phyloP scores from a whole-genome alignment of 371 early-diverging fungal species.

The Mucor saturninus region DNA sequence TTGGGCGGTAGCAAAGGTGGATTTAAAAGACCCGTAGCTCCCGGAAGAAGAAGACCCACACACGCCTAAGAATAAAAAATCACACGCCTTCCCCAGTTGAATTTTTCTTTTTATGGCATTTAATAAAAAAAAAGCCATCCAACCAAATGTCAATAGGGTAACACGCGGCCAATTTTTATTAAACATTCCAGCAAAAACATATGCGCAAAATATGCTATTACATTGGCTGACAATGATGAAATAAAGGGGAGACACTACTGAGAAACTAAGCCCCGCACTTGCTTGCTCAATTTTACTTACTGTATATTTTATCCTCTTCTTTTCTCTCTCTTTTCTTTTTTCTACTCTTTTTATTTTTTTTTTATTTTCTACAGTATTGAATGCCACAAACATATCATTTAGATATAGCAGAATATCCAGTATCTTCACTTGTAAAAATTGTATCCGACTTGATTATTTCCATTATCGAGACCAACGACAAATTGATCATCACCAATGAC shows the following conservation, averaged over 20 bases:
- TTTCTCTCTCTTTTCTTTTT: not conserved
- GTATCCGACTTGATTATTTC: slow-evolving; percentile 61
- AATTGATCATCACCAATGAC: slow-evolving; percentile 54
- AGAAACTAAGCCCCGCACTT: slow-evolving; percentile 8
- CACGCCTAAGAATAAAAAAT: slow-evolving; percentile 4
- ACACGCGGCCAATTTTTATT: slow-evolving; percentile 13
- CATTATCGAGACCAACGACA: slow-evolving; percentile 70
- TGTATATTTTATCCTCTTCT: not conserved
- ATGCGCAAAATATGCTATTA: slow-evolving; percentile 14
- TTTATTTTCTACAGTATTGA: slow-evolving; percentile 7
- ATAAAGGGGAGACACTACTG: not conserved
- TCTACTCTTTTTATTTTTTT: not conserved
- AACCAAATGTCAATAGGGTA: slow-evolving; percentile 12
- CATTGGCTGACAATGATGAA: slow-evolving; percentile 9
- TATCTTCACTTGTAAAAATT: slow-evolving; percentile 36
- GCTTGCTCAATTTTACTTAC: not conserved
- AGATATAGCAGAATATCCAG: slow-evolving; percentile 48
- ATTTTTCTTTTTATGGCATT: not conserved
- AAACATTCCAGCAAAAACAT: slow-evolving; percentile 14
- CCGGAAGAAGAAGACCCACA: slow-evolving; percentile 54
- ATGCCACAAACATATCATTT: slow-evolving; percentile 21
- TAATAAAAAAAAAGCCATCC: slow-evolving; percentile 10
- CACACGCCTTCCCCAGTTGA: not conserved
- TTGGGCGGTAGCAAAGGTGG: slow-evolving; percentile 44
- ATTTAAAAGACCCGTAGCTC: slow-evolving; percentile 56